Percentiles rank a stretch among this genome's conserved stretches.
These are phyloP conservation scores for Talaromyces verruculosus DNA, from an alignment of 2,329 filamentous ascomycete species.

Conservation along the genomic window DNA sequence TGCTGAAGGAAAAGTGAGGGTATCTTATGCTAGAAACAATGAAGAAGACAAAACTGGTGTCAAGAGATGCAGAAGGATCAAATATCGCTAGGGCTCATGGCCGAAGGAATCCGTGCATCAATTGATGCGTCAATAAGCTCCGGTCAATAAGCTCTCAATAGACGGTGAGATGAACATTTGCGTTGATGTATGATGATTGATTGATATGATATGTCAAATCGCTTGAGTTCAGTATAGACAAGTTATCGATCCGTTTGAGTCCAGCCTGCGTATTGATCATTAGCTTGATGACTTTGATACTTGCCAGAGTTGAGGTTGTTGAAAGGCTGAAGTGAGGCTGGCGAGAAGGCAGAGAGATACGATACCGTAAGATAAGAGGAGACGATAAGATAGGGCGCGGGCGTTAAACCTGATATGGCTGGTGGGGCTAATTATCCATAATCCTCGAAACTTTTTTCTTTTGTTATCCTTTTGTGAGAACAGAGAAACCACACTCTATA, in stretches of 20 bases:
- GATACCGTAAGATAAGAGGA: background rate
- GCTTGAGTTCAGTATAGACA: too few species aligned
- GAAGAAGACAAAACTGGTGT: background rate
- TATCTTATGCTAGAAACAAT: background rate
- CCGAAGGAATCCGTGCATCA: background rate
- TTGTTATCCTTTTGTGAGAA: background rate
- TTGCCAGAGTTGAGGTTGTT: constrained; percentile 2
- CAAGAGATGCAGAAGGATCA: background rate
- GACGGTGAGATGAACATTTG: background rate
- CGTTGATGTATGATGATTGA: background rate
- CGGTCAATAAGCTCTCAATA: constrained; percentile 18
- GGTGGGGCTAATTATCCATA: background rate
- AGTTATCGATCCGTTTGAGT: background rate
- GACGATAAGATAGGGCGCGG: background rate
- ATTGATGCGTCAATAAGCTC: constrained; percentile 14
- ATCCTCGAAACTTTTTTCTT: constrained; percentile 8
- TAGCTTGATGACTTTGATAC: background rate
- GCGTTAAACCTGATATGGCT: constrained; percentile 7
- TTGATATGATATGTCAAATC: background rate
- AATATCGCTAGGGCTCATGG: background rate
- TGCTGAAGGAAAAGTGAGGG: background rate
- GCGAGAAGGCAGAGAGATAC: background rate
- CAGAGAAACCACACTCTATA: background rate
- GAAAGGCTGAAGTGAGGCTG: background rate
- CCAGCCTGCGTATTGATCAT: background rate